These are phyloP conservation scores for Tricholoma sp. DNA, from an alignment of 768 basidiomycete genomes.

Conservation along the genomic window DNA sequence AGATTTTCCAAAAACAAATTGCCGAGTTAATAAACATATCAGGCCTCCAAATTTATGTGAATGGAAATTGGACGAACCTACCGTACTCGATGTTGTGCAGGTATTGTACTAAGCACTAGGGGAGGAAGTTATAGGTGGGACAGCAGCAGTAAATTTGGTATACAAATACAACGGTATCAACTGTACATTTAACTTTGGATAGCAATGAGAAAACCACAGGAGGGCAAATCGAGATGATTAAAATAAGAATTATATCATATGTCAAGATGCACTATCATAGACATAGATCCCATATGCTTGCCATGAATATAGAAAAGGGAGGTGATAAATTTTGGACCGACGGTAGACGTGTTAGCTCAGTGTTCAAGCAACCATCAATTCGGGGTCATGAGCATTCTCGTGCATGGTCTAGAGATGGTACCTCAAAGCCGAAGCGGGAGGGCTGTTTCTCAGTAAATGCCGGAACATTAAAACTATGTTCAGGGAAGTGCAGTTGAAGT, in stretches of 20 bases:
- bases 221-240: not conserved
- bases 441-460: not conserved
- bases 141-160: not conserved
- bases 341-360: not conserved
- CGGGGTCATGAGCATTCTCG: not conserved
- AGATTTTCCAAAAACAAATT: not conserved
- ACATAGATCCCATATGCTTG: conserved; percentile 4
- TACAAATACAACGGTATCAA: not conserved
- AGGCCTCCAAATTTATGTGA: conserved; percentile 29
- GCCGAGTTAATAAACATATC: not conserved
- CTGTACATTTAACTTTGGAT: not conserved
- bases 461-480: no score
- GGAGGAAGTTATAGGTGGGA: no score
- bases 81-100: no score
- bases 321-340: not conserved
- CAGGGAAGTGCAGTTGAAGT: not conserved
- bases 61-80: no score
- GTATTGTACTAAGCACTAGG: no score
- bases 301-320: not conserved
- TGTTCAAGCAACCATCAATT: not conserved
- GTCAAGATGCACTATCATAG: conserved; percentile 19
- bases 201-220: not conserved
- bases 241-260: not conserved
- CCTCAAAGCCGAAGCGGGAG: not conserved
- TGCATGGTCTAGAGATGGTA: not conserved